Evolutionary conservation across 768 basidiomycete species (phyloP).

Genomic region (Chalciporus pseudorubinellus): DNA sequence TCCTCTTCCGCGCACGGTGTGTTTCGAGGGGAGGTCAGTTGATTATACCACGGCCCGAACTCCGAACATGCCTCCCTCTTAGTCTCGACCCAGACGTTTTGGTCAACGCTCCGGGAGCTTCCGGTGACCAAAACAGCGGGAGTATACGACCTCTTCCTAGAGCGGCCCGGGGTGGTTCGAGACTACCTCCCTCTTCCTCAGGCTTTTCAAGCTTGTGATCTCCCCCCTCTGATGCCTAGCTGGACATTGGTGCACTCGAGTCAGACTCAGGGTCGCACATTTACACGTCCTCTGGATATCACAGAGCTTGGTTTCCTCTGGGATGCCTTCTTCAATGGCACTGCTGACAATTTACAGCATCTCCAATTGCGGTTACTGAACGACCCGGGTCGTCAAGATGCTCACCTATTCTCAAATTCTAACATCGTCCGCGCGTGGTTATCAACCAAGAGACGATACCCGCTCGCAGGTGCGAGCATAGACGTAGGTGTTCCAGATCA

Average conservation of each 20-base stretch:
- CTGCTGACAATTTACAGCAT: constrained; percentile 42
- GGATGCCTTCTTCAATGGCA: constrained; percentile 41
- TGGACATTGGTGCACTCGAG: constrained; percentile 14
- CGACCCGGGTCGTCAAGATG: constrained; percentile 16
- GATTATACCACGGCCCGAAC: no score
- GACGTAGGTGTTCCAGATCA: neutral
- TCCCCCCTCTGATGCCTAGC: constrained; percentile 7
- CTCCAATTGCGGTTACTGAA: constrained; percentile 27
- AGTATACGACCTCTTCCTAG: no score
- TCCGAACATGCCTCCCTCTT: no score
- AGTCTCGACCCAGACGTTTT: no score
- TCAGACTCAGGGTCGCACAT: constrained; percentile 10
- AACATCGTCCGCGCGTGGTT: constrained; percentile 46
- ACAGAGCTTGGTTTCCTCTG: constrained; percentile 43
- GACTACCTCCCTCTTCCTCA: no score
- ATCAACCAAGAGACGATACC: constrained; percentile 46
- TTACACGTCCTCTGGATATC: constrained; percentile 39
- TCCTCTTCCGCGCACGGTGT: no score
- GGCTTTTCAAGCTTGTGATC: neutral
- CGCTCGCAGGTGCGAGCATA: constrained; percentile 45
- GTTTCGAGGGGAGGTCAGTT: no score
- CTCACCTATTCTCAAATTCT: constrained; percentile 24
- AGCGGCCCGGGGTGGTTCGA: no score
- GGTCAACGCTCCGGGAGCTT: no score
- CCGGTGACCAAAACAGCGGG: no score